Conservation (phyloP, 2,329 filamentous ascomycete species). For the Trichoderma koningii region DNA sequence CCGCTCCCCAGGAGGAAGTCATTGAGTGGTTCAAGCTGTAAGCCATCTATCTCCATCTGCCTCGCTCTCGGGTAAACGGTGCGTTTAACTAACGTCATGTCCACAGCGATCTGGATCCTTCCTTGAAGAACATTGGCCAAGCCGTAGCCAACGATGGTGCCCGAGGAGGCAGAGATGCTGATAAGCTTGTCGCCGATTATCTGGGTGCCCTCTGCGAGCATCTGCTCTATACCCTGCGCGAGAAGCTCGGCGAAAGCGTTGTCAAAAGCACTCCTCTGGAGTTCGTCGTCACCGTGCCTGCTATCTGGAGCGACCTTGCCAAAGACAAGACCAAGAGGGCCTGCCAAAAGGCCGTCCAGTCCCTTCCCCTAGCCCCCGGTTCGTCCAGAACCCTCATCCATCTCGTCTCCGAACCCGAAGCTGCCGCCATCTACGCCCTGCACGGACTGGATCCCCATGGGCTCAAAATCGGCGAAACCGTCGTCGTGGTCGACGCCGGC, state of each 20-base stretch:
- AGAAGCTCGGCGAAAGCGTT: slow-evolving; percentile 47
- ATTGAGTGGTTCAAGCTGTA: slow-evolving; percentile 54
- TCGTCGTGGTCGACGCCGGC: slow-evolving; percentile 55
- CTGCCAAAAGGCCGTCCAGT: slow-evolving; percentile 41
- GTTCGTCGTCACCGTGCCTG: slow-evolving; percentile 57
- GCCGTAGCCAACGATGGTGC: slow-evolving; percentile 34
- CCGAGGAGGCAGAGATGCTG: slow-evolving; percentile 41
- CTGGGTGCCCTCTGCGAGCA: slow-evolving; percentile 49
- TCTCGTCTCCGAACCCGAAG: slow-evolving; percentile 53
- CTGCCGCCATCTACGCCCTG: slow-evolving; percentile 51
- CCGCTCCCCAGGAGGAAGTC: slow-evolving; percentile 43
- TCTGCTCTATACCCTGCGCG: slow-evolving; percentile 46
- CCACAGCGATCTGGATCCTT: slow-evolving; percentile 43
- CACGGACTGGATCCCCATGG: slow-evolving; percentile 44
- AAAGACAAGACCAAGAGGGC: slow-evolving; percentile 52
- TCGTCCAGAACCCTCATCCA: slow-evolving; percentile 39
- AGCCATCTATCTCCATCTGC: slow-evolving; percentile 29
- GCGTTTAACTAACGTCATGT: not conserved
- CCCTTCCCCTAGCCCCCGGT: slow-evolving; percentile 32
- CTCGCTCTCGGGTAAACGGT: not conserved
- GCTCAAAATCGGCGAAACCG: slow-evolving; percentile 47
- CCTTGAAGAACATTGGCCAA: slow-evolving; percentile 39
- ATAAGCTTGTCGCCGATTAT: slow-evolving; percentile 50
- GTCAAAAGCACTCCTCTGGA: slow-evolving; percentile 48
- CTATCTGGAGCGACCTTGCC: slow-evolving; percentile 57